Conservation (phyloP, 495 filamentous ascomycete genomes). For the Hyaloscypha bicolor region DNA sequence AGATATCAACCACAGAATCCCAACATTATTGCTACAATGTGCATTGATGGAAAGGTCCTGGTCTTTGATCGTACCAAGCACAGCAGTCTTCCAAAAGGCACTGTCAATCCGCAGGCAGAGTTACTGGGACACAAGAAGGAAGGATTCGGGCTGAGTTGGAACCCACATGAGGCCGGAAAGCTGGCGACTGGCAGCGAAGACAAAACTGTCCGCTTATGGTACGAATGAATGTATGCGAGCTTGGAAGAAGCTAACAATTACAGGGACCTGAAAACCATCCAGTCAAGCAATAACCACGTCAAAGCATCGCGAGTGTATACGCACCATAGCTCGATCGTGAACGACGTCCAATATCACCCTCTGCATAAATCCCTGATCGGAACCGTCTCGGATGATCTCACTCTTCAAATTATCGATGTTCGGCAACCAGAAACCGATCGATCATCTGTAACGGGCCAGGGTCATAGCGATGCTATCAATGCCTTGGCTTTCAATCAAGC, state of each 20-base stretch:
- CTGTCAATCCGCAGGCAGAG: conserved; percentile 78
- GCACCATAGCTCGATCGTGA: conserved; percentile 88
- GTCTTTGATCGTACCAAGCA: conserved; percentile 98
- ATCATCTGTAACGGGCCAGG: conserved; percentile 64
- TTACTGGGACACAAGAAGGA: conserved; percentile 84
- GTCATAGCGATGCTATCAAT: conserved; percentile 91
- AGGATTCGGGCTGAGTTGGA: conserved; percentile 96
- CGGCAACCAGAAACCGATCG: conserved; percentile 63
- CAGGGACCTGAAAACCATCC: conserved; percentile 78
- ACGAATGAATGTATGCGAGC: conserved; percentile 34
- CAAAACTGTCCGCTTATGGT: conserved; percentile 88
- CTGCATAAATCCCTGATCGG: conserved; percentile 80
- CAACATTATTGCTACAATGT: conserved; percentile 94
- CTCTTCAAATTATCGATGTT: conserved; percentile 86
- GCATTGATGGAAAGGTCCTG: conserved; percentile 81
- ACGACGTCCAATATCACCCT: conserved; percentile 95
- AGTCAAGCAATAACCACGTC: conserved; percentile 69
- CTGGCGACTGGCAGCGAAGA: conserved; percentile 91
- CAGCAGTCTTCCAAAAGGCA: conserved; percentile 67
- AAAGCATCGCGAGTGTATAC: conserved; percentile 74
- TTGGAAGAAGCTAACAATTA: conserved; percentile 6
- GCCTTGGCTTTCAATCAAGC: conserved; percentile 90
- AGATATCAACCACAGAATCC: conserved; percentile 98
- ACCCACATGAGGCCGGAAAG: conserved; percentile 76
- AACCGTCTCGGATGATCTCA: conserved; percentile 93